Percentiles rank a stretch among this genome's conserved stretches.
These are phyloP conservation scores for Litsea cubeba DNA, from an alignment of 164 flowering plant genomes.

Conservation along the genomic window DNA sequence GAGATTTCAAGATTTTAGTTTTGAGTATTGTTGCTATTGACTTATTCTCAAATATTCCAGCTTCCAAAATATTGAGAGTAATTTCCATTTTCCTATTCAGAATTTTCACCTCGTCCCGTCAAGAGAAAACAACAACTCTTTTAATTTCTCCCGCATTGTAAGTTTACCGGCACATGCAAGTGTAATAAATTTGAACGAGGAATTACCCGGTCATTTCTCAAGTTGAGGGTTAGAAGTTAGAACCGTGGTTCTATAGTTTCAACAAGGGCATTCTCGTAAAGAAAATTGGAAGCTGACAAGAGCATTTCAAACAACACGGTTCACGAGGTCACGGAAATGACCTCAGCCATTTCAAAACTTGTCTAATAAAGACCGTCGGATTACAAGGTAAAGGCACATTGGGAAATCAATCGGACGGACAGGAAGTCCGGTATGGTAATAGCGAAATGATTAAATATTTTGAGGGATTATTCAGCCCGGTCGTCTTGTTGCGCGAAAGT, in stretches of 20 bases:
- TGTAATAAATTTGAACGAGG: background rate
- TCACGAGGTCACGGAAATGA: background rate
- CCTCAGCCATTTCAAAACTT: background rate
- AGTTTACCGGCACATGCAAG: too few species aligned
- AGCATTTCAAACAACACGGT: background rate
- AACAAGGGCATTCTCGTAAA: background rate
- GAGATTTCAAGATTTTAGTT: too few species aligned
- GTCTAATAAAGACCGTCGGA: background rate
- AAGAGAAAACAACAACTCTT: too few species aligned
- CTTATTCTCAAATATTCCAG: too few species aligned
- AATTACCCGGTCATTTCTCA: background rate
- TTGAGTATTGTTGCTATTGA: too few species aligned
- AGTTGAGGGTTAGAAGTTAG: background rate
- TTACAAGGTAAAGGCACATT: background rate
- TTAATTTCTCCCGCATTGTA: too few species aligned
- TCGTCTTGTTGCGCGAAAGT: background rate
- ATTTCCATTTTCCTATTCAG: too few species aligned
- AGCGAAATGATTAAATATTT: background rate
- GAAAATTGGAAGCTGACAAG: background rate
- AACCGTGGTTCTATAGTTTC: background rate
- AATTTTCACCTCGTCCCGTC: too few species aligned
- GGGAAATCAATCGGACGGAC: background rate
- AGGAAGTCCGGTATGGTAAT: background rate
- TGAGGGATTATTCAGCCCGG: background rate
- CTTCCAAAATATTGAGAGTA: too few species aligned